Base-by-base conservation (phyloP, 2,329 filamentous ascomycete genomes). In the Colletotrichum costaricense region DNA sequence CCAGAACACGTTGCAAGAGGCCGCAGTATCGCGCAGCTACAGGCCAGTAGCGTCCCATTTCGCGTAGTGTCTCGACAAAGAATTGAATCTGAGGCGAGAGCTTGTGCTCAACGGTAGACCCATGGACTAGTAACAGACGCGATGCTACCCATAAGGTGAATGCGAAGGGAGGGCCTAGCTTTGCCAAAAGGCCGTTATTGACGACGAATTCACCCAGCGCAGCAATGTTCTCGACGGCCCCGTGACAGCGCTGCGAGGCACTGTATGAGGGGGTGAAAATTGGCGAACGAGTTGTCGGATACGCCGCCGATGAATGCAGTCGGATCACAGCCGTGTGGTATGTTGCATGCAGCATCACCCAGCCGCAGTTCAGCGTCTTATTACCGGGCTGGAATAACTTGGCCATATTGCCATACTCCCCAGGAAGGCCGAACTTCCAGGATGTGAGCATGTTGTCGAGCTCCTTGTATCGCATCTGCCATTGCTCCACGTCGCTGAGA, bases 61-160 rank as follows among this genome's bases (percentile, higher is more conserved):
- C 92, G 56, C 92, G 88, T 11, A 98, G 88, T 0, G 93, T 94
- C 70, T 95, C 93, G 57, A 98, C 94, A 54, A 98, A 94, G 74
- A 95, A 92, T 35, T 91, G 87, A 54, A 98, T 94, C 74, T 95
- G 93, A 1, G 93, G 91, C 70, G 93, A 94, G 49, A 97, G 87
- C 74, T 93, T 94, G 80, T 94, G 93, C 76, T 97, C 94, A 68
- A 97, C 95, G 0, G 95, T 97, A 8, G 94, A 97, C 30, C 95
- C 95, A 81, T 98, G 95, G 3, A 98, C 95, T 9, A 98, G 91
- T 5, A 97, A 87, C 4, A 98, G 88, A 4, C 95, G 92, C 6
- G 95, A 95, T 3, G 94, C 95, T 19, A 98, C 95, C 95, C 95
- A 98, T 2, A 98, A 87, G 0, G 94, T 95, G 80, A 98, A 98